These are phyloP conservation scores for Exophiala alcalophila DNA, from an alignment of 2,329 filamentous ascomycete species.

Conservation along the genomic window DNA sequence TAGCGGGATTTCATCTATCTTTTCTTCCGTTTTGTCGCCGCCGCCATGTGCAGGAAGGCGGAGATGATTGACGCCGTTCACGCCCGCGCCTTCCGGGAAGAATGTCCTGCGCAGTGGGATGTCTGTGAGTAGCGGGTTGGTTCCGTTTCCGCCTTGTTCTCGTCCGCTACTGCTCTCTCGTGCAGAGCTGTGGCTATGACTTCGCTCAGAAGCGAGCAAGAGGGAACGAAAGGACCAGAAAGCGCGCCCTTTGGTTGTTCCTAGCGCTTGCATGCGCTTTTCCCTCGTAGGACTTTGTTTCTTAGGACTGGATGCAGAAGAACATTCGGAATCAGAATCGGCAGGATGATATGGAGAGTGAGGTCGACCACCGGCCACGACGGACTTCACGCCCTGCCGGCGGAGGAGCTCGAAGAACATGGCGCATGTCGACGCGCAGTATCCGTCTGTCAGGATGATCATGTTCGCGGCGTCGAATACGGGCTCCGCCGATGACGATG, in stretches of 20 bases:
- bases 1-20: slow-evolving; percentile 46
- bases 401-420: slow-evolving; percentile 56
- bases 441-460: slow-evolving; percentile 52
- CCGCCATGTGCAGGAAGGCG: no score
- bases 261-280: slow-evolving; percentile 6
- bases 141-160: background rate
- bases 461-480: slow-evolving; percentile 38
- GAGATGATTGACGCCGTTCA: slow-evolving; percentile 47
- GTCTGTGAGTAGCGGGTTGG: background rate
- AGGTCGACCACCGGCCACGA: background rate
- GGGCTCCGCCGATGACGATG: slow-evolving; percentile 31
- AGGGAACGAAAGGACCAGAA: slow-evolving; percentile 9
- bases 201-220: background rate
- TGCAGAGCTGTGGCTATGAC: no score
- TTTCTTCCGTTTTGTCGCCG: no score
- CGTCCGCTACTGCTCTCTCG: background rate
- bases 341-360: background rate
- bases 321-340: no score
- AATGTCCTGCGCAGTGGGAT: slow-evolving; percentile 4
- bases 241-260: slow-evolving; percentile 10
- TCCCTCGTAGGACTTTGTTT: no score
- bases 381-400: background rate
- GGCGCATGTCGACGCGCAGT: slow-evolving; percentile 60
- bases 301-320: no score
- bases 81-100: slow-evolving; percentile 29